These are phyloP conservation scores for Pisolithus sp. DNA, from an alignment of 768 basidiomycete species.

Conservation along the genomic window DNA sequence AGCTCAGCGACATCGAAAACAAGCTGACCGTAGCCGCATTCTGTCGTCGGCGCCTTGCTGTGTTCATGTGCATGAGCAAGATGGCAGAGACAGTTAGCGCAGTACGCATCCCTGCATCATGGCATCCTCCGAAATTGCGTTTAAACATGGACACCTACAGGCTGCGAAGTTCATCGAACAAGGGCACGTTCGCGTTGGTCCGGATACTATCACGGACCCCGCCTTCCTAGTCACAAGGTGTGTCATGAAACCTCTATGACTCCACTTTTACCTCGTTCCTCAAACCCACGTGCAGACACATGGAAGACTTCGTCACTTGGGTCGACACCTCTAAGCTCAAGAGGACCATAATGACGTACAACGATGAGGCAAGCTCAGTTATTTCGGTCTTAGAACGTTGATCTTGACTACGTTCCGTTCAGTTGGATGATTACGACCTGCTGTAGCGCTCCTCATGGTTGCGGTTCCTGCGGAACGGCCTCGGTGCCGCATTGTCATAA, in stretches of 20 bases:
- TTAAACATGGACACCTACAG: constrained; percentile 34
- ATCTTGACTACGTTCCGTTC: constrained; percentile 13
- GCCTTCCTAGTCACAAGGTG: constrained; percentile 91
- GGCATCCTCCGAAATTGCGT: constrained; percentile 1
- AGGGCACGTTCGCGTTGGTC: constrained; percentile 95
- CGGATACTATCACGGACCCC: constrained; percentile 93
- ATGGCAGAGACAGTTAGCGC: constrained; percentile 96
- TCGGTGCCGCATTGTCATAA: neutral
- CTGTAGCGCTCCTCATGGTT: constrained; percentile 35
- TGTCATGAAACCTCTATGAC: constrained; percentile 8
- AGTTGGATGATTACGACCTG: constrained; percentile 95
- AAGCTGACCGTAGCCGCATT: constrained; percentile 95
- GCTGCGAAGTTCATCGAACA: constrained; percentile 97
- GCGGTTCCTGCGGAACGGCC: neutral
- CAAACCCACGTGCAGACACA: constrained; percentile 49
- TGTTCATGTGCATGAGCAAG: constrained; percentile 85
- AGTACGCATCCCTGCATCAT: constrained; percentile 41
- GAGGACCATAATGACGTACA: constrained; percentile 92
- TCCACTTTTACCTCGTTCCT: constrained; percentile 4
- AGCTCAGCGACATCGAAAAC: constrained; percentile 89
- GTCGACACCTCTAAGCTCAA: constrained; percentile 96
- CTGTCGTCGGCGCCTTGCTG: constrained; percentile 85
- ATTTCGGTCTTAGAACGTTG: neutral
- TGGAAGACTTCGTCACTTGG: constrained; percentile 99
- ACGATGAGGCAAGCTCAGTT: constrained; percentile 71